Percentiles rank a stretch among this genome's conserved stretches.
phyloP scores from a whole-genome alignment of 345 rosid genomes.

The Nasturtium officinale region DNA sequence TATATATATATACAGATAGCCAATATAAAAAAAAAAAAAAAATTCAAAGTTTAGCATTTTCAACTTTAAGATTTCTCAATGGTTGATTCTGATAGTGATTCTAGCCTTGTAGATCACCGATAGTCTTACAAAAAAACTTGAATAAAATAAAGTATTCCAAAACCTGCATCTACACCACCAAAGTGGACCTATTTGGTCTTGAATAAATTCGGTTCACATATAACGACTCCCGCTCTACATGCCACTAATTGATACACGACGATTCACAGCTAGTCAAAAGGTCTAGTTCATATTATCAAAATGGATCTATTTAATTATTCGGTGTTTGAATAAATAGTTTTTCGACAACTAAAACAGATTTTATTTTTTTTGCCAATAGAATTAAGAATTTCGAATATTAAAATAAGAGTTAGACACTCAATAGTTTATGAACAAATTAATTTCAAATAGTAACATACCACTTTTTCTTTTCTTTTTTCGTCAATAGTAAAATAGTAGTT shows the following conservation, averaged over 20 bases:
- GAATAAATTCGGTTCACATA: slow-evolving; percentile 28
- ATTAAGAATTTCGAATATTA: not conserved
- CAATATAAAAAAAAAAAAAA: no score
- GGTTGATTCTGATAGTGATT: not conserved
- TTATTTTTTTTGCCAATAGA: not conserved
- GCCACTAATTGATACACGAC: slow-evolving; percentile 43
- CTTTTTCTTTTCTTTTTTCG: no score
- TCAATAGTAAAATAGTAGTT: no score
- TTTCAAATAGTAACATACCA: not conserved
- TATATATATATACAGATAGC: not conserved
- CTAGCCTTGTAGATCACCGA: slow-evolving; percentile 2
- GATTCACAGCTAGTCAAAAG: slow-evolving; percentile 21
- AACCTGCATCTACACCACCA: no score
- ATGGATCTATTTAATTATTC: not conserved
- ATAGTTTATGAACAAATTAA: not conserved
- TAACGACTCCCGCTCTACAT: slow-evolving; percentile 29
- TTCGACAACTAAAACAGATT: not conserved
- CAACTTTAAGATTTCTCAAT: not conserved
- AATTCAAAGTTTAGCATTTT: not conserved
- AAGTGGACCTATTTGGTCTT: not conserved
- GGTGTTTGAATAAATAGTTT: not conserved
- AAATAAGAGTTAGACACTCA: not conserved
- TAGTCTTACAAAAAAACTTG: no score
- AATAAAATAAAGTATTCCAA: no score
- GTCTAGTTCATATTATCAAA: not conserved